Evolutionary conservation across 805 yeast genomes (phyloP).

Genomic region (Barnettozyma pratensis): DNA sequence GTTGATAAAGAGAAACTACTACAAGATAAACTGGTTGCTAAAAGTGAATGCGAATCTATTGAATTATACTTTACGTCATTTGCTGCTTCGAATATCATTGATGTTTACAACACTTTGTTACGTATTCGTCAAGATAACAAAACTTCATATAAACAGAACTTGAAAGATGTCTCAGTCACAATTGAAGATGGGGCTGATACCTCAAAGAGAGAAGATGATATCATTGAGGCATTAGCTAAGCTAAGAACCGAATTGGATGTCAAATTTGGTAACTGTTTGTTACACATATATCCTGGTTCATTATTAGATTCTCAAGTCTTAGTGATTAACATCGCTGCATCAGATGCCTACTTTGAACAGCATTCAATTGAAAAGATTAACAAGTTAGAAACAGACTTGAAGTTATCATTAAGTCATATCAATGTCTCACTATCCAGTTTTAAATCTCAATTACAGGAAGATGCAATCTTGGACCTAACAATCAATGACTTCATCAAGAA

Average conservation of each 20-base stretch:
- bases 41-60: constrained; percentile 43
- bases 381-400: constrained; percentile 44
- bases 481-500: constrained; percentile 52
- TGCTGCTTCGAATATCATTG: constrained; percentile 78
- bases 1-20: constrained; percentile 39
- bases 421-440: constrained; percentile 62
- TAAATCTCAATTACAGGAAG: constrained; percentile 47
- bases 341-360: constrained; percentile 49
- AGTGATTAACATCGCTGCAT: constrained; percentile 50
- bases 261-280: constrained; percentile 45
- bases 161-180: constrained; percentile 44
- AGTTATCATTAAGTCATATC: constrained; percentile 57
- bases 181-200: neutral
- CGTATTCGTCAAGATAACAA: constrained; percentile 71
- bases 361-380: constrained; percentile 31
- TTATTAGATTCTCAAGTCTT: constrained; percentile 74
- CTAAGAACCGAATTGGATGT: constrained; percentile 69
- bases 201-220: constrained; percentile 18
- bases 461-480: constrained; percentile 36
- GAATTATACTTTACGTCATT: constrained; percentile 73
- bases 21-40: constrained; percentile 59
- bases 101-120: constrained; percentile 63
- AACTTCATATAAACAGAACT: constrained; percentile 68
- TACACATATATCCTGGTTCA: constrained; percentile 79
- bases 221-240: constrained; percentile 27